Percentiles rank a stretch among this genome's conserved stretches.
Conservation (phyloP, 768 basidiomycete species). For the Collybia sp. region DNA sequence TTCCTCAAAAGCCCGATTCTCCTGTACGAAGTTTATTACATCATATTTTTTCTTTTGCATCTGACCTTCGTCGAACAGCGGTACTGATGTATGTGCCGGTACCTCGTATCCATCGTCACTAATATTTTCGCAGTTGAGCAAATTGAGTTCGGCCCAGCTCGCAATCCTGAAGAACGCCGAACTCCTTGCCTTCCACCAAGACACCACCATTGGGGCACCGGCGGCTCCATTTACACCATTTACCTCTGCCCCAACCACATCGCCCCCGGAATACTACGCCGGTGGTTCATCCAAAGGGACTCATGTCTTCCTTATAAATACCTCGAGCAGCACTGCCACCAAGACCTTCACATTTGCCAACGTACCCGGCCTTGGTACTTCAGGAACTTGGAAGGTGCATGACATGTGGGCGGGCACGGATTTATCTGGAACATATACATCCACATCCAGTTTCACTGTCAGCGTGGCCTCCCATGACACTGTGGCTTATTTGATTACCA, state of each 20-base stretch:
- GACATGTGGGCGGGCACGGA: constrained; percentile 52
- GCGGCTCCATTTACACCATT: constrained; percentile 43
- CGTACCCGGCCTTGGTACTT: constrained; percentile 37
- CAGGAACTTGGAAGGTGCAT: constrained; percentile 35
- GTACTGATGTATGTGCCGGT: constrained; percentile 29
- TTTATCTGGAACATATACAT: constrained; percentile 33
- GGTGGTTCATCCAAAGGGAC: constrained; percentile 43
- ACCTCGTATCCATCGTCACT: too few relatives aligned
- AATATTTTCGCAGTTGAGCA: constrained; percentile 28
- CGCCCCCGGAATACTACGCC: constrained; percentile 49
- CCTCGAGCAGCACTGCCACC: constrained; percentile 28
- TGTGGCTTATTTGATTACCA: constrained; percentile 40
- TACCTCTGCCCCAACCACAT: constrained; percentile 30
- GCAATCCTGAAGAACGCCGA: constrained; percentile 46
- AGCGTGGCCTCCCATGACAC: constrained; percentile 48
- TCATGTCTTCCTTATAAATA: constrained; percentile 55
- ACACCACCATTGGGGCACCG: constrained; percentile 36
- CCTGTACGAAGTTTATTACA: constrained; percentile 21
- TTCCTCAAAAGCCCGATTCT: constrained; percentile 56
- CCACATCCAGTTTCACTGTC: constrained; percentile 29
- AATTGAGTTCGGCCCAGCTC: constrained; percentile 34
- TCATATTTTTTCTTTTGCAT: not conserved
- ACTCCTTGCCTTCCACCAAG: constrained; percentile 53
- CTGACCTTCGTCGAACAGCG: constrained; percentile 13
- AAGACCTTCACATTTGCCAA: constrained; percentile 42